Conservation (phyloP, 2,329 filamentous ascomycete species). For the Penicillium brevicompactum region DNA sequence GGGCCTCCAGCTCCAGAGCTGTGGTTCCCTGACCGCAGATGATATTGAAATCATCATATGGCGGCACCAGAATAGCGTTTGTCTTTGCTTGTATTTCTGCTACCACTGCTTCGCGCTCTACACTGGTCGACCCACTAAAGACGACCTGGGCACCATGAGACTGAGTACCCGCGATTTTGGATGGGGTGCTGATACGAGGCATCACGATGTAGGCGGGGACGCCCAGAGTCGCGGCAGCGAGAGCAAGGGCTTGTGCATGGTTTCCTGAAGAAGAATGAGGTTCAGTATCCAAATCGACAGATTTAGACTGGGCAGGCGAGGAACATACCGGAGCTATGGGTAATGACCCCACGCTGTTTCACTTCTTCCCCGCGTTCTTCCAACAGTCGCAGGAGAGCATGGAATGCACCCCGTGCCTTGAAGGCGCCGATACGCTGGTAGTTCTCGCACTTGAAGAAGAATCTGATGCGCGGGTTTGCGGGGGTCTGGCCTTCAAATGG, state of each 20-base stretch:
- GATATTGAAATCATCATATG: constrained; percentile 90
- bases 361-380: constrained; percentile 63
- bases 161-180: constrained; percentile 81
- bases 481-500: constrained; percentile 59
- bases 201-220: constrained; percentile 89
- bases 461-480: constrained; percentile 65
- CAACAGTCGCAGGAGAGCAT: constrained; percentile 74
- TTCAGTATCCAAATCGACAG: background rate
- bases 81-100: constrained; percentile 69
- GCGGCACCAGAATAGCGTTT: constrained; percentile 78
- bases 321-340: constrained; percentile 77
- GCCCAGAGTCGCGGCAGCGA: constrained; percentile 72
- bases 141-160: constrained; percentile 76
- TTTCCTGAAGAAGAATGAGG: constrained; percentile 65
- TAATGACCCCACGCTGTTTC: constrained; percentile 72
- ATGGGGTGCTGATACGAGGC: constrained; percentile 80
- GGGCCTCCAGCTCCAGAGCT: constrained; percentile 77
- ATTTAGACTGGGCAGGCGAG: background rate
- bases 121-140: constrained; percentile 78
- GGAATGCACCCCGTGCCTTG: constrained; percentile 88
- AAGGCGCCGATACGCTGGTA: constrained; percentile 88
- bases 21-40: constrained; percentile 92
- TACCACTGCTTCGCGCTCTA: constrained; percentile 79
- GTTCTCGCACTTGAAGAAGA: constrained; percentile 98
- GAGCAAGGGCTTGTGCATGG: constrained; percentile 88